Conservation (phyloP, 2,329 filamentous ascomycete species). For the Penicillium sp. region DNA sequence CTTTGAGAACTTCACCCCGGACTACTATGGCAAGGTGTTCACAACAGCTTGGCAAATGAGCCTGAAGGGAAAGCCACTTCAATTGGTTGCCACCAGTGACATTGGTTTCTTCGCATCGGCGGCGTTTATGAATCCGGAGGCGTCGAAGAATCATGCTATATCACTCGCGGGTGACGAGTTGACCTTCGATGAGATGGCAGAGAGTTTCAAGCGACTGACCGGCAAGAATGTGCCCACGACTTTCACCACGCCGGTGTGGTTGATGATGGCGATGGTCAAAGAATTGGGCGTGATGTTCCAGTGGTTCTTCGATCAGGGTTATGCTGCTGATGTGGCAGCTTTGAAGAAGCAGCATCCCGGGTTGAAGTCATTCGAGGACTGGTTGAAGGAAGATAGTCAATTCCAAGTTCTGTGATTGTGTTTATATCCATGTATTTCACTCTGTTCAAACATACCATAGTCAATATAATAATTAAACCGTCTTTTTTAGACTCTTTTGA, state of each 20-base stretch:
- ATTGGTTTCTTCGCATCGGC: constrained; percentile 56
- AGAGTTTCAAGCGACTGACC: constrained; percentile 50
- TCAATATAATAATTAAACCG: too few species aligned
- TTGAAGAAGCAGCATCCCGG: constrained; percentile 47
- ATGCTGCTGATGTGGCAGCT: constrained; percentile 47
- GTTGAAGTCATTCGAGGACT: constrained; percentile 51
- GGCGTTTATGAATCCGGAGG: constrained; percentile 49
- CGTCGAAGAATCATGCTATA: constrained; percentile 49
- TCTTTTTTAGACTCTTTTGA: too few species aligned
- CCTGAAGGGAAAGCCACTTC: constrained; percentile 46
- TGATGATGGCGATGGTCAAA: constrained; percentile 45
- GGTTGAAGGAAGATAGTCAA: constrained; percentile 52
- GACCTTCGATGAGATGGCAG: constrained; percentile 48
- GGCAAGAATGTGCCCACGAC: constrained; percentile 47
- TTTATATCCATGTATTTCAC: too few species aligned
- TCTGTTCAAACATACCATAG: too few species aligned
- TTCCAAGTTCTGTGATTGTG: constrained; percentile 23
- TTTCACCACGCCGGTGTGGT: constrained; percentile 44
- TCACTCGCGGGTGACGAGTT: constrained; percentile 57
- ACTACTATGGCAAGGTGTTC: constrained; percentile 53
- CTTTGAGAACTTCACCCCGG: constrained; percentile 58
- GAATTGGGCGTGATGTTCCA: constrained; percentile 52
- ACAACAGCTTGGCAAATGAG: constrained; percentile 44
- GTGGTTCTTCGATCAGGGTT: constrained; percentile 56
- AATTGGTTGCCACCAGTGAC: constrained; percentile 50